Percentiles rank a stretch among this genome's conserved stretches.
These are phyloP conservation scores for Nemania diffusa DNA, from an alignment of 2,329 filamentous ascomycete genomes.

Conservation along the genomic window DNA sequence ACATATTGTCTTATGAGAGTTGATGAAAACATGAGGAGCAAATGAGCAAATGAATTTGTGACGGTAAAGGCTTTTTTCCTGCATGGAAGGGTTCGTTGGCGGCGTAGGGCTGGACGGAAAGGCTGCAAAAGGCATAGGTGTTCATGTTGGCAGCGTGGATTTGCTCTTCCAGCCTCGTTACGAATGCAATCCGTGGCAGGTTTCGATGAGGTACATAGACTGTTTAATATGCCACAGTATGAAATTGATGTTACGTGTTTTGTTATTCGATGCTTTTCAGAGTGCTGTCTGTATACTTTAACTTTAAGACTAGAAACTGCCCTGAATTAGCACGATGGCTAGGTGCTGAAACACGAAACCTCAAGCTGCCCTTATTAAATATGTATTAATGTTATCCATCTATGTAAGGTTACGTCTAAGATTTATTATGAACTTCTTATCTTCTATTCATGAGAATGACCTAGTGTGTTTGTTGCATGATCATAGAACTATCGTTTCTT, in stretches of 20 bases:
- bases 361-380: too few species aligned
- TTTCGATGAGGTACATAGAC: conserved; percentile 47
- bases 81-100: conserved; percentile 36
- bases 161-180: conserved; percentile 40
- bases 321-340: not conserved
- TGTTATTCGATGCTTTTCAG: conserved; percentile 2
- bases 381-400: not conserved
- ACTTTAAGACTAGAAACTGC: not conserved
- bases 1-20: conserved; percentile 17
- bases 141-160: conserved; percentile 42
- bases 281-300: not conserved
- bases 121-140: conserved; percentile 32
- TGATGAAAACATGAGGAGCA: conserved; percentile 29
- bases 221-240: conserved; percentile 45
- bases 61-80: conserved; percentile 31
- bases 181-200: conserved; percentile 36
- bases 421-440: too few species aligned
- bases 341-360: not conserved
- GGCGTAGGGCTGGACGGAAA: conserved; percentile 32
- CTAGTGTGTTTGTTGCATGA: too few species aligned
- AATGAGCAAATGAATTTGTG: conserved; percentile 24
- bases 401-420: too few species aligned
- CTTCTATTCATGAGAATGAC: too few species aligned
- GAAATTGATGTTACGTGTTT: conserved; percentile 27
- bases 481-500: too few species aligned